Base-by-base conservation (phyloP, 2,329 filamentous ascomycete species). In the Monilinia fructicola region DNA sequence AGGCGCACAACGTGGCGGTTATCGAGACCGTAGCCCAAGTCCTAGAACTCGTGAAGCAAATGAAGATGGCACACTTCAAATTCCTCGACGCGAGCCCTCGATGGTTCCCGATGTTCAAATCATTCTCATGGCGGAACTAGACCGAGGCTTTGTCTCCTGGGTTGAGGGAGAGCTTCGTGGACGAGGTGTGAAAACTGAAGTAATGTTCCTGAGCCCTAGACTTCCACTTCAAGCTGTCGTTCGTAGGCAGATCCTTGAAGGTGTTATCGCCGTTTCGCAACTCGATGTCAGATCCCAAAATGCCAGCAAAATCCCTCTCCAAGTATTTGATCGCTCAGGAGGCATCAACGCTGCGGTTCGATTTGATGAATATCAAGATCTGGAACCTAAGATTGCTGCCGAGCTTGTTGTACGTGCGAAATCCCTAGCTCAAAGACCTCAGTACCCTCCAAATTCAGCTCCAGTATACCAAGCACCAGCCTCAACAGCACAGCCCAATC, bases 61-160 rank as follows among this genome's bases (percentile, higher is more conserved):
- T 64, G 79, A 81, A 44, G 86, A 90, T 69, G 81, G 84, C 50
- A 84, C 86, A 46, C 81, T 93, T 16, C 89, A 90, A 40, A 85
- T 96, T 10, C 91, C 92, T 54, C 85, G 88, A 66, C 84, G 93
- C 67, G 85, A 87, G 67, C 87, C 91, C 5, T 81, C 84, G 67
- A 87, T 95, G 70, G 88, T 97, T 28, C 93, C 94, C 2, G 93
- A 98, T 73, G 90, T 97, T 21, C 93, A 97, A 76, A 87, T 98
- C 40, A 85, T 97, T 38, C 85, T 96, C 6, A 82, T 94, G 54
- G 88, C 94, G 70, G 88, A 93, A 71, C 84, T 96, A 16, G 87
- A 89, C 67, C 83, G 90, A 68, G 89, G 92, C 66, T 97, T 96
- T 74, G 87, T 97, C 61, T 83, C 83, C 63, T 97, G 91, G 85